Evolutionary conservation across 1,284 basidiomycete species (phyloP).

Genomic region (Xanthoconium separans): DNA sequence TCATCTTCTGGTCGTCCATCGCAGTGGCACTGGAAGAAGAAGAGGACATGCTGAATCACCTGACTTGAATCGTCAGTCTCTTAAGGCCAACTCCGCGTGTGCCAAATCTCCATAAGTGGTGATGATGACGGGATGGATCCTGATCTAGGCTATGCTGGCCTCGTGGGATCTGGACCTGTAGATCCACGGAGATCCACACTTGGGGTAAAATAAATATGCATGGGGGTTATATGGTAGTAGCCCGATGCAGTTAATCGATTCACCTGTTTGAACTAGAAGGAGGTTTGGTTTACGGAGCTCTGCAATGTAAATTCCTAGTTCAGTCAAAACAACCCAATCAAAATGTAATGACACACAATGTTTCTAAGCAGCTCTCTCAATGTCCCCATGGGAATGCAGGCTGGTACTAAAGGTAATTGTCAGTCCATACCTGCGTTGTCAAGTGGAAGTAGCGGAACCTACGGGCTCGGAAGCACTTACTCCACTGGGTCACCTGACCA

Average conservation of each 20-base stretch:
- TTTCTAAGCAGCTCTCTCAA: too few relatives aligned
- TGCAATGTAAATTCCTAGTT: not conserved
- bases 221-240: not conserved
- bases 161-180: not conserved
- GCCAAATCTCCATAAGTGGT: not conserved
- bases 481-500: slow-evolving; percentile 19
- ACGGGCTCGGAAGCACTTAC: not conserved
- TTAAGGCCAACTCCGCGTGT: slow-evolving; percentile 5
- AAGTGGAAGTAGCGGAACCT: too few relatives aligned
- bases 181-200: not conserved
- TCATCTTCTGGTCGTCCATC: not conserved
- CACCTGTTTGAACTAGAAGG: not conserved
- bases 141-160: not conserved
- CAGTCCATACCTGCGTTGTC: not conserved
- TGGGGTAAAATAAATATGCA: not conserved
- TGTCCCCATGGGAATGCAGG: too few relatives aligned
- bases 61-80: slow-evolving; percentile 4
- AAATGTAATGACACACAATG: too few relatives aligned
- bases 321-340: too few relatives aligned
- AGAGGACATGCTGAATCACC: slow-evolving; percentile 5
- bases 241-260: not conserved
- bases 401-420: not conserved
- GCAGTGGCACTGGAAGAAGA: slow-evolving; percentile 13
- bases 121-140: not conserved
- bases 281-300: too few relatives aligned